Evolutionary conservation across 2,329 filamentous ascomycete species (phyloP).

Genomic region (Alternaria atra): DNA sequence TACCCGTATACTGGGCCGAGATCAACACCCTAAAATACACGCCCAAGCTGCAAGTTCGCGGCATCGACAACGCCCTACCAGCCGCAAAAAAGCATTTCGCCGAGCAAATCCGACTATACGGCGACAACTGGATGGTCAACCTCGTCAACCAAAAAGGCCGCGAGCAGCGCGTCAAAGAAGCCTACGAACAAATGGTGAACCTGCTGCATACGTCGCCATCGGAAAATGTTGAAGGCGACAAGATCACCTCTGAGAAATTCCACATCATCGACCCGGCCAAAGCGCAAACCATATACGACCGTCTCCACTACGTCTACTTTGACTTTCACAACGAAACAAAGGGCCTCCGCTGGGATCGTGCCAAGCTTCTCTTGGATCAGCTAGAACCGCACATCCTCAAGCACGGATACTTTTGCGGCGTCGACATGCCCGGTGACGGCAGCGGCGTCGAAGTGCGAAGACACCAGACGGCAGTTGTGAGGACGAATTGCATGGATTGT

Average conservation of each 20-base stretch:
- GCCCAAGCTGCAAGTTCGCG: conserved; percentile 86
- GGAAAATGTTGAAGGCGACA: conserved; percentile 72
- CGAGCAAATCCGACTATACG: conserved; percentile 92
- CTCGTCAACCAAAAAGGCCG: conserved; percentile 95
- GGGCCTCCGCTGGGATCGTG: conserved; percentile 90
- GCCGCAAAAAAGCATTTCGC: conserved; percentile 89
- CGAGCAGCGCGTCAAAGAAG: conserved; percentile 87
- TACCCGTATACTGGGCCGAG: conserved; percentile 96
- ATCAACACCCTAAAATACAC: conserved; percentile 93
- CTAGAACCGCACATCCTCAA: conserved; percentile 77
- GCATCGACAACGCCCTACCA: conserved; percentile 79
- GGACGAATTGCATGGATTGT: conserved; percentile 99
- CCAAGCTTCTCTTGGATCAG: conserved; percentile 84
- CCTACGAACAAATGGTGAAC: conserved; percentile 90
- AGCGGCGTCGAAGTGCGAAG: conserved; percentile 81
- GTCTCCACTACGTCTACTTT: conserved; percentile 95
- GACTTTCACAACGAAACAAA: conserved; percentile 99
- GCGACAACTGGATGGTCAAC: conserved; percentile 97
- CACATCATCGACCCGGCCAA: conserved; percentile 74
- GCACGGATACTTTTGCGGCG: conserved; percentile 91
- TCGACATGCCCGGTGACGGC: conserved; percentile 80
- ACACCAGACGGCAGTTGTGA: conserved; percentile 87
- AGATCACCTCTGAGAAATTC: conserved; percentile 79
- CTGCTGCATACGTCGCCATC: conserved; percentile 74
- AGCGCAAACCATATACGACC: conserved; percentile 74